Percentiles rank a stretch among this genome's conserved stretches.
Conservation (phyloP, 768 basidiomycete genomes). For the Leccinum longicurvipes region DNA sequence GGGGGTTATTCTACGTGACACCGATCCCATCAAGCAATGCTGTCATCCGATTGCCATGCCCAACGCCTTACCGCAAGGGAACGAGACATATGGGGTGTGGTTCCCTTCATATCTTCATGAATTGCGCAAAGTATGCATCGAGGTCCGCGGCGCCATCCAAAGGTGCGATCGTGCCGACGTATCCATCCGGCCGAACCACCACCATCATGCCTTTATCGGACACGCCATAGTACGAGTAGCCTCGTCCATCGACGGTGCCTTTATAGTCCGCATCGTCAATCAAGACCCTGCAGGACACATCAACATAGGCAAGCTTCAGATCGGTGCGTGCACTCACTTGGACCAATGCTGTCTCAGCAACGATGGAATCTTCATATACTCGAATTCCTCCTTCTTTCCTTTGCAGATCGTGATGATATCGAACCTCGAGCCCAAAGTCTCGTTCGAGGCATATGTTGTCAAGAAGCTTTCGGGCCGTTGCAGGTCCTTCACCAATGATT, state of each 20-base stretch:
- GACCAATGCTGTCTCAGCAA: constrained; percentile 40
- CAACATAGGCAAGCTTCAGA: not conserved
- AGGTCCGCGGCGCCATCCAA: constrained; percentile 38
- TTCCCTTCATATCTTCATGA: constrained; percentile 26
- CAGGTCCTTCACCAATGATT: constrained; percentile 28
- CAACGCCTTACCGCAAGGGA: not conserved
- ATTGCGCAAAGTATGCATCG: constrained; percentile 46
- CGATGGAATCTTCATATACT: constrained; percentile 32
- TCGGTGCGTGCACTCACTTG: constrained; percentile 30
- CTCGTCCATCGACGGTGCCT: constrained; percentile 47
- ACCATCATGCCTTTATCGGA: constrained; percentile 24
- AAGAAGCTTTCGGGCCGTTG: constrained; percentile 27
- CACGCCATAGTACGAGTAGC: constrained; percentile 54
- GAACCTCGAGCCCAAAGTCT: constrained; percentile 28
- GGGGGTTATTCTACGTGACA: not conserved
- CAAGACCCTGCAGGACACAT: constrained; percentile 43
- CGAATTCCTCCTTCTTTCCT: constrained; percentile 31
- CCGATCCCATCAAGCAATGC: not conserved
- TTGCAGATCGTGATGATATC: constrained; percentile 27
- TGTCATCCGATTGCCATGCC: not conserved
- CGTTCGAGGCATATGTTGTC: constrained; percentile 17
- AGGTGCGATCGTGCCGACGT: constrained; percentile 55
- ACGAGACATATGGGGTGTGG: not conserved
- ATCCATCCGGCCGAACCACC: constrained; percentile 43
- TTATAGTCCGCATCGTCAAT: constrained; percentile 53